Evolutionary conservation across 139 green algal species (phyloP).

Genomic region (Chlorella sp.): DNA sequence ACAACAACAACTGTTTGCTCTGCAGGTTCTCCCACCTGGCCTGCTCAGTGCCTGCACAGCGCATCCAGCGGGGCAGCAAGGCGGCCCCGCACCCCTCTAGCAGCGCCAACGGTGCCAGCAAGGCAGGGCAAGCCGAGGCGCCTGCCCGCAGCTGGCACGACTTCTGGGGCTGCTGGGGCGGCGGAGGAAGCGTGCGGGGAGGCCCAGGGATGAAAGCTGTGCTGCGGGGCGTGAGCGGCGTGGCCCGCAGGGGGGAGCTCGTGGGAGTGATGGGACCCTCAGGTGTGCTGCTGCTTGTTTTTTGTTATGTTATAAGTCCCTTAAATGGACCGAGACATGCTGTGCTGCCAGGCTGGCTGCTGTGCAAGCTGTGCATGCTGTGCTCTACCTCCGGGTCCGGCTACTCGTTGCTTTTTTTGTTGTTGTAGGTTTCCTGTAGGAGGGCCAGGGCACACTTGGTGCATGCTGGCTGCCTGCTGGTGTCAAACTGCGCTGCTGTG

Average conservation of each 20-base stretch:
- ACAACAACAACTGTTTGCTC: no score
- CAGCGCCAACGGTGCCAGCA: no score
- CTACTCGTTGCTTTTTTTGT: no score
- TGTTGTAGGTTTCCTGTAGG: no score
- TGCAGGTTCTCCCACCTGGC: conserved; percentile 7
- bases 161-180: background rate
- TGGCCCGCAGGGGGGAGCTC: conserved; percentile 27
- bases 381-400: no score
- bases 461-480: no score
- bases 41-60: background rate
- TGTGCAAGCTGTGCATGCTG: no score
- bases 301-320: no score
- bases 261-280: conserved; percentile 47
- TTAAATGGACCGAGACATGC: background rate
- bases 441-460: no score
- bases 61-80: background rate
- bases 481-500: no score
- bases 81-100: background rate
- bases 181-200: background rate
- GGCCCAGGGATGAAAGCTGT: background rate
- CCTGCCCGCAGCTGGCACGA: background rate
- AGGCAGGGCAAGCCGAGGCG: background rate
- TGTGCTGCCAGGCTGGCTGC: background rate
- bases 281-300: no score
- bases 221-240: conserved; percentile 19